Evolutionary conservation across 371 early-diverging fungal genomes (phyloP), one percentile per base, ranked within the genome.

Genomic region (Lichtheimia ramosa): DNA sequence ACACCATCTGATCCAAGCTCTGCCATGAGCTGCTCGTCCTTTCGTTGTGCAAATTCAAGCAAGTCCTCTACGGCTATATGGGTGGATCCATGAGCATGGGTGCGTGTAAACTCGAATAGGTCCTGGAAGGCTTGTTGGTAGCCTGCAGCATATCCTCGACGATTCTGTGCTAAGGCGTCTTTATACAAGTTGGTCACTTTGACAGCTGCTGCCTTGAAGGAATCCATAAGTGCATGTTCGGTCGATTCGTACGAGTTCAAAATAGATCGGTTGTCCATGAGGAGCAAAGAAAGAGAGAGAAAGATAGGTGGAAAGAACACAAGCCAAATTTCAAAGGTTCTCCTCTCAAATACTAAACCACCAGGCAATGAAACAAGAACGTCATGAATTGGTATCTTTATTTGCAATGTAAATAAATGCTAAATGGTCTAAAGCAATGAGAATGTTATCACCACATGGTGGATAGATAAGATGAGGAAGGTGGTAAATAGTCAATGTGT

Each of bases 61-160:
- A 88, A 69, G 54, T 88, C 86, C 54, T 79, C 73, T 18, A 86
- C 77, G 14, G 83, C 76, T 16, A 88, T 63, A 48, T 61, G 64
- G 3, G 79, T 80, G 51, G 70, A 71, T 27, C 70, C 70, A 14
- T 49, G 62, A 20, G 81, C 74, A 39, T 84, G 83, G 10, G 72
- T 71, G 5, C 72, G 63, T 46, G 89, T 73, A 59, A 88, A 87
- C 23, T 79, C 77, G 63, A 81, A 75, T 12, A 92, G 62, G 74
- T 92, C 89, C 68, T 83, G 85, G 24, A 92, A 62, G 16, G 88
- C 88, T 52, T 89, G 85, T 56, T 83, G 82, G 68, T 90, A 92
- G n/a, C 92, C 92, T 15, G 79, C 69, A 46, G 82, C 79, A 72
- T 78, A 89, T 6, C 83, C 76, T 51, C 77, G 77, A 43, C 84